Base-by-base conservation (phyloP, 768 basidiomycete species). In the Russula brevipes region DNA sequence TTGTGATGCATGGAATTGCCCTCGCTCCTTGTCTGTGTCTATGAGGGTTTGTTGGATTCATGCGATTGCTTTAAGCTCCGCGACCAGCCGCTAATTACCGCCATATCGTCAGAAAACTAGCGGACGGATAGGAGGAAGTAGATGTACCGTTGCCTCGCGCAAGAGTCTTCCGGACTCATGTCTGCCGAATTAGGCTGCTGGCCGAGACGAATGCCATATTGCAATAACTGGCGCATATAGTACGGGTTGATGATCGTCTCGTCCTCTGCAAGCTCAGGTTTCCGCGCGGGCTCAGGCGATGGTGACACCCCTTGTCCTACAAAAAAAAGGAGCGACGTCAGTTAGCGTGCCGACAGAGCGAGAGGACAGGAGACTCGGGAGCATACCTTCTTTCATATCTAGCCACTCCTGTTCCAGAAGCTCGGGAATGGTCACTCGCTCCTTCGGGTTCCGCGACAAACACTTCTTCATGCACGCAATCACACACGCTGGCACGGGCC, bases 381-480 rank as follows among this genome's bases (percentile, higher is more conserved):
- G 77, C 79, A 70, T 63, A 85, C 85, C 74, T 71, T 84, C 83
- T 63, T 77, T 80, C 81, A 84, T 81, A 11, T 80, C 79, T 57
- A 94, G 71, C 88, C 94, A 96, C 60, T 85, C 85, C 69, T 94
- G 85, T 54, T 84, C 82, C 69, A 98, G 72, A 70, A 99, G 75
- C 70, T 94, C 85, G 2, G 92, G 91, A 65, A 98, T 98, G 5
- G 91, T 88, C 68, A 88, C 85, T 33, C 96, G 78, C 68, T 88
- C 85, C 73, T 95, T 96, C 36, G 93, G 86, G 69, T 84, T 81
- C 64, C 92, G 83, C 57, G 77, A 76, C 68, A 98, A 74, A 73
- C 96, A 99, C 61, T 82, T 83, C 75, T 86, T 85, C 80, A 98
- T 94, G 54, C 84, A 85, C 59, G 80, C 80, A 63, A 97, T 87